Base-by-base conservation (phyloP, 2,329 filamentous ascomycete genomes). In the Fusarium goolgardi region DNA sequence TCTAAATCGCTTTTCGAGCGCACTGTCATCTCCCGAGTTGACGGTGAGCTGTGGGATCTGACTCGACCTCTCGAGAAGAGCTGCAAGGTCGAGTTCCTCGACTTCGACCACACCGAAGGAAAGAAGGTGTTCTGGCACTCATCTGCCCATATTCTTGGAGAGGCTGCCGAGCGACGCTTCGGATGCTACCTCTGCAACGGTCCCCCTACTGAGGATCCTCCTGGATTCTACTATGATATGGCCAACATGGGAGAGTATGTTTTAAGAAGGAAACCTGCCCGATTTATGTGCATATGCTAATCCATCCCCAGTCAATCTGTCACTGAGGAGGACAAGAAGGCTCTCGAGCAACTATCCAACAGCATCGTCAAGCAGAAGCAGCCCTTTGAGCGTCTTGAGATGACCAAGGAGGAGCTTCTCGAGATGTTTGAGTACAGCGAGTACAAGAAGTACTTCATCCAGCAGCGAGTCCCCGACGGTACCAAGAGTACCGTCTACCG, bases 111-210 rank as follows among this genome's bases (percentile, higher is more conserved):
- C 54, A 73, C 75, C 18, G 79, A 81, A 71, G 79, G 93, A 75
- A 94, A 96, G 82, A 93, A 93, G 78, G 95, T 98, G 58, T 99
- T 97, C 83, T 99, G 95, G 95, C 96, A 98, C 81, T 97, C 93
- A 21, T 95, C 91, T 74, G 96, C 96, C 44, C 96, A 99, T 79
- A 90, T 97, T 69, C 88, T 99, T n/a, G 96, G 96, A 72, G 96
- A 98, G 81, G 94, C 94, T 63, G 92, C 91, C 50, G 96, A 99
- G 81, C 88, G 91, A 76, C 88, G 94, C 74, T 99, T 94, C 77
- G 93, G 94, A 63, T 97, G 95, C 81, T 90, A 92, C 73, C 87
- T 97, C 45, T 97, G 94, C 79, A 96, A 97, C 77, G 96, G 96
- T 25, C 96, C 96, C 34, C 96, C 93, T 12, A 94, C 95, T 44